phyloP scores from a whole-genome alignment of 2,329 filamentous ascomycete species.

The Plectosphaerella sp. region DNA sequence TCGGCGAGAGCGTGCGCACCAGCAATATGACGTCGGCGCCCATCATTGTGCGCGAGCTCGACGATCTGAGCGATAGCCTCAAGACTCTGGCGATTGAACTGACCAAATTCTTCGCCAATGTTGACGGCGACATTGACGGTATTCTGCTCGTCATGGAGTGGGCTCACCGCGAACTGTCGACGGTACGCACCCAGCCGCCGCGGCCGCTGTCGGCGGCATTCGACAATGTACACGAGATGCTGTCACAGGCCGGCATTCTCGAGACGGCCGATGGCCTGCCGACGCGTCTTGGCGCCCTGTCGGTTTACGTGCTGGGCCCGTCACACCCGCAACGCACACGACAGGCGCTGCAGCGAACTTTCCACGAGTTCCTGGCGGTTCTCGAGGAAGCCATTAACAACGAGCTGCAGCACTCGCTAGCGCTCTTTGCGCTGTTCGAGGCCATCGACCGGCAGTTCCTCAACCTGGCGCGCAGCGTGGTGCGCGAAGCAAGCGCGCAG shows the following conservation, averaged over 20 bases:
- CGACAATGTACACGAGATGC: conserved; percentile 76
- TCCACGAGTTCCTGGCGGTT: conserved; percentile 79
- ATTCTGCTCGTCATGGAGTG: conserved; percentile 96
- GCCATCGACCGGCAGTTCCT: conserved; percentile 86
- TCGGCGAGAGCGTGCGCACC: conserved; percentile 82
- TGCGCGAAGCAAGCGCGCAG: conserved; percentile 76
- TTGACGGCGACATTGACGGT: conserved; percentile 88
- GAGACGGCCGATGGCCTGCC: conserved; percentile 51
- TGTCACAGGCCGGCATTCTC: conserved; percentile 60
- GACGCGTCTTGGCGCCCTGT: conserved; percentile 63
- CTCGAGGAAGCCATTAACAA: conserved; percentile 85
- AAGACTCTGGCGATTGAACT: conserved; percentile 81
- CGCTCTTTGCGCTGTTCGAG: conserved; percentile 86
- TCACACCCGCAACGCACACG: conserved; percentile 78
- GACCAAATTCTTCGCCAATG: conserved; percentile 87
- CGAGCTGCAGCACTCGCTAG: conserved; percentile 75
- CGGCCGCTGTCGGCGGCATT: conserved; percentile 67
- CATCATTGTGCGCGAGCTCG: conserved; percentile 79
- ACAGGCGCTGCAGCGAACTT: conserved; percentile 77
- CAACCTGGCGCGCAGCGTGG: conserved; percentile 79
- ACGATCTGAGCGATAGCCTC: conserved; percentile 79
- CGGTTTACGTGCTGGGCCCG: conserved; percentile 72
- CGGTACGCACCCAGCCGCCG: conserved; percentile 57
- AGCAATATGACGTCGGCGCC: conserved; percentile 89
- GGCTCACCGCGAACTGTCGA: conserved; percentile 79